phyloP scores from a whole-genome alignment of 2,329 filamentous ascomycete genomes.

The Penicillium sp. region DNA sequence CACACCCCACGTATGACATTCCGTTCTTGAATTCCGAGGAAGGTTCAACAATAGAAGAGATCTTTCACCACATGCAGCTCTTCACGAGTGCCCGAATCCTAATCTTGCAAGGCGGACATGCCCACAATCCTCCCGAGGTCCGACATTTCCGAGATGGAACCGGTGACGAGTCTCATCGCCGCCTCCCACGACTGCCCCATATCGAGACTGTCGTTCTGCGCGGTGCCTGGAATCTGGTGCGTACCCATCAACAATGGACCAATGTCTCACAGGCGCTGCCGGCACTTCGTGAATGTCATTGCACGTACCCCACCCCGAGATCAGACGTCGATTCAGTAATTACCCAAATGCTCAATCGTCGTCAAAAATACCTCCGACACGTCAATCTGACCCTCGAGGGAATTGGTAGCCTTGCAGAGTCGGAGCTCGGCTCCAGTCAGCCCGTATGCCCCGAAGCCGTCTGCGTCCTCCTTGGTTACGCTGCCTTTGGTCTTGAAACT shows the following conservation, averaged over 20 bases:
- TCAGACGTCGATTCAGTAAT: conserved; percentile 54
- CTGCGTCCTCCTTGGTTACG: conserved; percentile 56
- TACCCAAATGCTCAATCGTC: conserved; percentile 66
- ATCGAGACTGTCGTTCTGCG: conserved; percentile 72
- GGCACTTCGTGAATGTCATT: conserved; percentile 56
- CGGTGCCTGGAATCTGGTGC: conserved; percentile 77
- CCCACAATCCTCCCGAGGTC: conserved; percentile 74
- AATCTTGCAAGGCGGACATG: conserved; percentile 76
- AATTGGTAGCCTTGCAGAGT: conserved; percentile 72
- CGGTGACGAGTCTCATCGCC: conserved; percentile 26
- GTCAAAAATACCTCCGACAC: conserved; percentile 64
- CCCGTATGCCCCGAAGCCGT: not conserved
- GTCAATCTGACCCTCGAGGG: conserved; percentile 72
- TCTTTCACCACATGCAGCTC: conserved; percentile 66
- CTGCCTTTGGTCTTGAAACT: conserved; percentile 67
- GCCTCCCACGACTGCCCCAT: conserved; percentile 55
- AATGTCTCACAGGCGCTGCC: conserved; percentile 67
- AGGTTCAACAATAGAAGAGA: conserved; percentile 72
- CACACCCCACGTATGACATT: conserved; percentile 22
- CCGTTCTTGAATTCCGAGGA: conserved; percentile 50
- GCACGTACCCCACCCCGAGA: not conserved
- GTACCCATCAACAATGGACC: conserved; percentile 65
- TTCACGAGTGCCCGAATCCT: conserved; percentile 68
- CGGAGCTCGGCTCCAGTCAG: conserved; percentile 45
- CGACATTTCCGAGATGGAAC: conserved; percentile 52